Evolutionary conservation across 768 basidiomycete species (phyloP).

Genomic region (Phanerochaete sordida): DNA sequence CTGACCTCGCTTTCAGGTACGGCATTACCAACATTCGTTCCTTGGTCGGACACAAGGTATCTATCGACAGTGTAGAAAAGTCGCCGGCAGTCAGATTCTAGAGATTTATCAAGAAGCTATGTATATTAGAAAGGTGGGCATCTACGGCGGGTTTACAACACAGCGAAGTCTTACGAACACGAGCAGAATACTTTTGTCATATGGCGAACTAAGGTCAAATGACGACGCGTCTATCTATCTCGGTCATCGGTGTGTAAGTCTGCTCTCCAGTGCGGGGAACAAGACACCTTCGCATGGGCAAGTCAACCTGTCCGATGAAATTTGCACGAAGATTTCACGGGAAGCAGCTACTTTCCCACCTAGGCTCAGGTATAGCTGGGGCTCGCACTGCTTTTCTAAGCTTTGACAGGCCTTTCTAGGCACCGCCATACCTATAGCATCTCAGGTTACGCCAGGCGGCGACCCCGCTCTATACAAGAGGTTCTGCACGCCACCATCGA

Average conservation of each 20-base stretch:
- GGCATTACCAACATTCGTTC: constrained; percentile 97
- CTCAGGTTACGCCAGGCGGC: no score
- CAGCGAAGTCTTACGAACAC: neutral
- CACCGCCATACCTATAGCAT: no score
- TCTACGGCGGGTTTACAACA: neutral
- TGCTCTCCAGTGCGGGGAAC: no score
- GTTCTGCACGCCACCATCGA: no score
- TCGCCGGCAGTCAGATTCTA: constrained; percentile 91
- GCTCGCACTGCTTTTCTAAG: neutral
- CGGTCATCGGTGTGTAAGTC: no score
- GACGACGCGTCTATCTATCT: no score
- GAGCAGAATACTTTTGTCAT: no score
- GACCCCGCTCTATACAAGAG: no score
- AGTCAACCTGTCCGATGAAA: neutral
- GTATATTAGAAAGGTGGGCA: constrained; percentile 9
- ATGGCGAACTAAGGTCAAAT: no score
- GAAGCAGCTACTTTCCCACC: neutral
- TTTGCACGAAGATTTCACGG: neutral
- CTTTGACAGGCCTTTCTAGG: neutral
- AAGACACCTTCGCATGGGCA: no score
- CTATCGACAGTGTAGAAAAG: constrained; percentile 84
- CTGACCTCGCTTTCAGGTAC: constrained; percentile 50
- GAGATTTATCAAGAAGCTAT: constrained; percentile 11
- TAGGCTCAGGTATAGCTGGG: neutral
- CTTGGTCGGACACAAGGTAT: constrained; percentile 95